Evolutionary conservation across 73 alveolate genomes (phyloP).

Genomic region (Paramecium primaurelia): DNA sequence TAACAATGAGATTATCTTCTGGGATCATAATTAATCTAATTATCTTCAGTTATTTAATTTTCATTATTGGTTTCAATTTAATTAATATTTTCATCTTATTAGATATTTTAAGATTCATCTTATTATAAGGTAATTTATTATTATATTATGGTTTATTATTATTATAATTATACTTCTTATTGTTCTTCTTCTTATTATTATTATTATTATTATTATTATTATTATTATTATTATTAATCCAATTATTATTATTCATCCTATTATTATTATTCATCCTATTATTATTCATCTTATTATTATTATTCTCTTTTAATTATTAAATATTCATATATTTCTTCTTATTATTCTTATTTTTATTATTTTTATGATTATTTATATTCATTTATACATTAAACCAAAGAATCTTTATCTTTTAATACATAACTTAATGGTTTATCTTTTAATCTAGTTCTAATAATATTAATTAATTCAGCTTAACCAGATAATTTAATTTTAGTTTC

Average conservation of each 20-base stretch:
- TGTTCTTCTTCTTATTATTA: not conserved
- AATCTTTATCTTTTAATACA: not conserved
- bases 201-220: not conserved
- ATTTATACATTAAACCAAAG: not conserved
- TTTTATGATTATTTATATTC: not conserved
- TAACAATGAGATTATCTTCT: slow-evolving; percentile 44
- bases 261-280: not conserved
- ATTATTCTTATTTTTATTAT: not conserved
- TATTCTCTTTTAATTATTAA: not conserved
- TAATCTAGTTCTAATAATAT: slow-evolving; percentile 3
- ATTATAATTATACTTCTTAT: not conserved
- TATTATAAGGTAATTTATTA: not conserved
- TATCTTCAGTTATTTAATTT: not conserved
- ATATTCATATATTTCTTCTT: not conserved
- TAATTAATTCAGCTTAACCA: slow-evolving; percentile 30
- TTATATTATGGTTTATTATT: not conserved
- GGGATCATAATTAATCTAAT: slow-evolving; percentile 27
- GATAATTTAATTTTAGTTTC: slow-evolving; percentile 8
- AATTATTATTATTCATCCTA: not conserved
- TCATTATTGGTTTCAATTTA: not conserved
- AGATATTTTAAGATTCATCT: not conserved
- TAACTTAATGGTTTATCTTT: slow-evolving; percentile 27
- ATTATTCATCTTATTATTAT: not conserved
- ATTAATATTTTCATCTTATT: not conserved
- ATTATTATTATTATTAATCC: not conserved